Evolutionary conservation across 371 early-diverging fungal genomes (phyloP).

Genomic region (Actinomortierella ambigua): DNA sequence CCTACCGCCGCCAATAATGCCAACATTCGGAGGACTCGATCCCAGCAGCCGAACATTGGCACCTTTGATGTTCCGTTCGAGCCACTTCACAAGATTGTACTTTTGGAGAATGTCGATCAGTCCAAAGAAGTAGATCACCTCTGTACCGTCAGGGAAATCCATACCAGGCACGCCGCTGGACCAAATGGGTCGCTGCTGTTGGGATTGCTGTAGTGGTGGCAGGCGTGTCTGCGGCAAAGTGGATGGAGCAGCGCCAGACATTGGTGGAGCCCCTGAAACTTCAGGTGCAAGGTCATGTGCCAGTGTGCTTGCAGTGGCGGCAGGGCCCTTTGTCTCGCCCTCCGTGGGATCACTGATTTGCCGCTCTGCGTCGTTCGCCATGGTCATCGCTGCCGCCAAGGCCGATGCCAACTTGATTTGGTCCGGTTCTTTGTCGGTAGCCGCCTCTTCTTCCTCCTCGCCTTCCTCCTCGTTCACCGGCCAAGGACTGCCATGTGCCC

Average conservation of each 20-base stretch:
- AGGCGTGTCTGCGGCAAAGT: background rate
- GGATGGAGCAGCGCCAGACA: background rate
- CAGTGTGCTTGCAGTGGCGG: too few relatives aligned
- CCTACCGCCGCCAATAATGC: constrained; percentile 1
- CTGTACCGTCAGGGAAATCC: constrained; percentile 24
- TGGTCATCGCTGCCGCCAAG: too few relatives aligned
- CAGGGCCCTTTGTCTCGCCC: too few relatives aligned
- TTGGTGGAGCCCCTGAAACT: background rate
- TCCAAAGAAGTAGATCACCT: constrained; percentile 60
- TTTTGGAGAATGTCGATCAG: constrained; percentile 64
- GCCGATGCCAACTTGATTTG: too few relatives aligned
- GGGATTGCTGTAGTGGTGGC: background rate
- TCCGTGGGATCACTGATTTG: too few relatives aligned
- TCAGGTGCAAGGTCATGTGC: too few relatives aligned
- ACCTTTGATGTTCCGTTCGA: constrained; percentile 57
- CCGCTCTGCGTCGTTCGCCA: too few relatives aligned
- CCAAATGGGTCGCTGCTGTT: constrained; percentile 17
- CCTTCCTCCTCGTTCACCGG: too few relatives aligned
- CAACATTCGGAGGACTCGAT: background rate
- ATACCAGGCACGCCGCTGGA: constrained; percentile 33
- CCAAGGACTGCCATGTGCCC: too few relatives aligned
- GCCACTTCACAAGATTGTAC: constrained; percentile 59
- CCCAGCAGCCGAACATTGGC: constrained; percentile 40
- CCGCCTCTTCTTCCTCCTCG: too few relatives aligned
- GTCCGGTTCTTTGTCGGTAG: too few relatives aligned